Percentiles rank a stretch among this genome's conserved stretches.
Evolutionary conservation across 1,284 basidiomycete species (phyloP).

Genomic region (Malassezia restricta): DNA sequence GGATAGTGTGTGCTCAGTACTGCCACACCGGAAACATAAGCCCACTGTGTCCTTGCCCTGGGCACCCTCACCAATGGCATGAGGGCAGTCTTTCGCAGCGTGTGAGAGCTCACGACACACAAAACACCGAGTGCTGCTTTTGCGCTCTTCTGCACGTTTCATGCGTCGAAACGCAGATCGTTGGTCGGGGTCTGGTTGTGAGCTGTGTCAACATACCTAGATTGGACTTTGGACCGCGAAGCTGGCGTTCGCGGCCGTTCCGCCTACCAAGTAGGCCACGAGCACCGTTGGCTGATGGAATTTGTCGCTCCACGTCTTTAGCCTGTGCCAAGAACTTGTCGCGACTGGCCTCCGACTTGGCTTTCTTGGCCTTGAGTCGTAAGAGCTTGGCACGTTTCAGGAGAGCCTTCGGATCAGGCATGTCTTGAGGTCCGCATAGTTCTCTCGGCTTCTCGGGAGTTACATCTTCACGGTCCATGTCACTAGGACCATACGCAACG

Average conservation of each 20-base stretch:
- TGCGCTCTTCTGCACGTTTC: conserved; percentile 57
- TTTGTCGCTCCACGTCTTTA: conserved; percentile 43
- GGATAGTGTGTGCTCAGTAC: conserved; percentile 63
- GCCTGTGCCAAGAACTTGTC: conserved; percentile 17
- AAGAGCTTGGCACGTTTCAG: conserved; percentile 40
- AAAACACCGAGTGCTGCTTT: conserved; percentile 62
- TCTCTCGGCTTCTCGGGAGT: neutral
- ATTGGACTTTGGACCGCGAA: neutral
- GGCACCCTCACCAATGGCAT: conserved; percentile 33
- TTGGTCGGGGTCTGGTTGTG: conserved; percentile 25
- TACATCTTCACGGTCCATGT: neutral
- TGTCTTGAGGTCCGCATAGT: neutral
- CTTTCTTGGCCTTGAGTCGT: conserved; percentile 37
- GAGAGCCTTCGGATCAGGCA: conserved; percentile 19
- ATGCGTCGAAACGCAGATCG: conserved; percentile 54
- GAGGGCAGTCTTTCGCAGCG: conserved; percentile 64
- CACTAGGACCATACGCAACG: neutral
- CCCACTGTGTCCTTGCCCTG: conserved; percentile 44
- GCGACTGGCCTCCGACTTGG: conserved; percentile 28
- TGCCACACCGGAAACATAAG: conserved; percentile 60
- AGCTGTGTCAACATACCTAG: neutral
- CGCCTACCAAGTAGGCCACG: conserved; percentile 24
- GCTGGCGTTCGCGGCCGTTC: conserved; percentile 2
- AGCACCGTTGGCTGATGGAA: conserved; percentile 25
- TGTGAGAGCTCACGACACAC: conserved; percentile 77